Evolutionary conservation across 2,329 filamentous ascomycete genomes (phyloP), one percentile per base, ranked within the genome.

Genomic region (Macrophomina pseudophaseolina): DNA sequence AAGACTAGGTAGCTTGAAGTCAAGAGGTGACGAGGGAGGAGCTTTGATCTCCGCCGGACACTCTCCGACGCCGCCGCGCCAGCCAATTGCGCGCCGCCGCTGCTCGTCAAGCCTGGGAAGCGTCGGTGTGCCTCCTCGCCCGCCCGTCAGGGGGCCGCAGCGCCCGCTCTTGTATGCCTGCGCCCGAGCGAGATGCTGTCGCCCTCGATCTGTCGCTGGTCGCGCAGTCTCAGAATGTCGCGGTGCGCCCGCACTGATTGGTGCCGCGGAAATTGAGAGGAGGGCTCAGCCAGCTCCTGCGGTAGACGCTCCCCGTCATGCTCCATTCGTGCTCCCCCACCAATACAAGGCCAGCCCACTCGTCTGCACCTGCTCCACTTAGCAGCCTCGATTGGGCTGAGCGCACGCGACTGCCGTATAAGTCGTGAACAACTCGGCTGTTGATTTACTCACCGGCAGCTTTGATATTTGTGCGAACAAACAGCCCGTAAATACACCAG

Each of bases 1-100:
- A 66, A 66, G 58, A 63, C 65, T 66, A 66, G 65, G 65, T 66
- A 53, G 67, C 62, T 60, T 59, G 66, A 64, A 53, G 42, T 67
- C 66, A 54, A 62, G 52, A 68, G 52, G 65, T 62, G 62, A 64
- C 64, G 60, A 64, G 65, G 53, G 52, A 60, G 60, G 46, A 59
- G 65, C 58, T 54, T 63, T 58, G 66, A 64, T 66, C 65, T 54
- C 48, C 66, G 60, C 60, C 53, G 52, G 48, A 60, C 42, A 44
- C 58, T 62, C 58, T 49, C 58, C 58, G 58, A 62, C 52, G 60
- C 56, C 54, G 49, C 56, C 44, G 56, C 56, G 48, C 49, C 65
- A 53, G 38, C 56, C 52, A 60, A 49, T 60, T 62, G 56, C 65
- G 23, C 48, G 58, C 40, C 28, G 28, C 62, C 48, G 51, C 52